These are phyloP conservation scores for Creolimax fragrantissima DNA, from an alignment of 78 protist species.

Conservation along the genomic window DNA sequence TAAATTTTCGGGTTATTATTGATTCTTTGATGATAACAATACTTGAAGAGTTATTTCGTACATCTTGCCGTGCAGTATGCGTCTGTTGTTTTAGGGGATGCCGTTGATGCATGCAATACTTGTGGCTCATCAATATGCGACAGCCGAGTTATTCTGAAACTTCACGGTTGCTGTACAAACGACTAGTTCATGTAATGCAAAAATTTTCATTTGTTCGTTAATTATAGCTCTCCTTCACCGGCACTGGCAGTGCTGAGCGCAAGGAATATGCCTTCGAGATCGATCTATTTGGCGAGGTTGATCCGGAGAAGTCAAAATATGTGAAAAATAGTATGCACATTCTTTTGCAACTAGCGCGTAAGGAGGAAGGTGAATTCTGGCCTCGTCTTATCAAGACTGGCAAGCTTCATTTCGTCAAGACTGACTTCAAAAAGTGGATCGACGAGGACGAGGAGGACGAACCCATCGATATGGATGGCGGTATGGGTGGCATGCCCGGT, in stretches of 20 bases:
- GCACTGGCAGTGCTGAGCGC: neutral
- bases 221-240: slow-evolving; percentile 2
- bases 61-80: no score
- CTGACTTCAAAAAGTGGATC: slow-evolving; percentile 13
- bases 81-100: no score
- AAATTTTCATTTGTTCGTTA: no score
- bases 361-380: slow-evolving; percentile 23
- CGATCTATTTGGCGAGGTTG: neutral
- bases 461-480: neutral
- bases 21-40: no score
- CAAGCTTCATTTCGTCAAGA: neutral
- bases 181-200: no score
- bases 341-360: neutral
- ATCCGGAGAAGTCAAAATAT: neutral
- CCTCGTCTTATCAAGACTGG: neutral
- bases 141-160: no score
- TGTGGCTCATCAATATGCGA: no score
- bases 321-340: neutral
- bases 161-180: no score
- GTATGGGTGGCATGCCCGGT: neutral
- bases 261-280: neutral
- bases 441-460: slow-evolving; percentile 37
- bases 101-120: no score
- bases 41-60: no score
- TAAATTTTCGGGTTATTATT: no score